phyloP scores from a whole-genome alignment of 371 early-diverging fungal species.

The Lichtheimia corymbifera region DNA sequence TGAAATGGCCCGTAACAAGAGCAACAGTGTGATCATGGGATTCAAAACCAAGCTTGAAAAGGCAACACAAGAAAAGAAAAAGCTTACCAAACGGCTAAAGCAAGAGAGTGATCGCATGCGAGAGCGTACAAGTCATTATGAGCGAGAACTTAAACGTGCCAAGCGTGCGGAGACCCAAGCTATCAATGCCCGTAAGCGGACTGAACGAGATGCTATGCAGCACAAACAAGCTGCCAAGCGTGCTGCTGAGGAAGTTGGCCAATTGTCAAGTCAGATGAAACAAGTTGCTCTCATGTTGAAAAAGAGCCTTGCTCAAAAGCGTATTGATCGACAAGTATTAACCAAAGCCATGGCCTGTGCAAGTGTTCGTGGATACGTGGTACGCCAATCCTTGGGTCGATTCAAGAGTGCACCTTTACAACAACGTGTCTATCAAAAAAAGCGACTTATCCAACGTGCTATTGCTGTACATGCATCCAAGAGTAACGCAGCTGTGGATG shows the following conservation, averaged over 20 bases:
- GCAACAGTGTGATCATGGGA: slow-evolving; percentile 44
- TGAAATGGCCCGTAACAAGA: slow-evolving; percentile 41
- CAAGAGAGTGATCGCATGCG: slow-evolving; percentile 66
- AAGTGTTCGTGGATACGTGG: slow-evolving; percentile 49
- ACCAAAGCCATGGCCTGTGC: slow-evolving; percentile 42
- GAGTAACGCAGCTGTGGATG: not conserved
- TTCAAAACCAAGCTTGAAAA: slow-evolving; percentile 53
- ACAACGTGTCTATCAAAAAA: slow-evolving; percentile 31
- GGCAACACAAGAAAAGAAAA: slow-evolving; percentile 69
- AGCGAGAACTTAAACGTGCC: slow-evolving; percentile 68
- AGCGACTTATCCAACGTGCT: slow-evolving; percentile 23
- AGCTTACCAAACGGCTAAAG: slow-evolving; percentile 73
- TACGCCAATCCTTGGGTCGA: slow-evolving; percentile 14
- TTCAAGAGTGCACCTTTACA: slow-evolving; percentile 18
- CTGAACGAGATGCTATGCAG: slow-evolving; percentile 25
- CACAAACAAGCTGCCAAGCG: slow-evolving; percentile 32
- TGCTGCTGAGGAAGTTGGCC: slow-evolving; percentile 30
- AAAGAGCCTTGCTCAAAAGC: slow-evolving; percentile 22
- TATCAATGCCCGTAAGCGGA: slow-evolving; percentile 18
- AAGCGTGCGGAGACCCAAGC: slow-evolving; percentile 57
- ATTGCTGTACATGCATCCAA: slow-evolving; percentile 5
- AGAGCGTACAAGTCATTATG: slow-evolving; percentile 60
- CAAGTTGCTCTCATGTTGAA: slow-evolving; percentile 34
- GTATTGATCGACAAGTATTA: slow-evolving; percentile 40
- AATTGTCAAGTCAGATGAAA: slow-evolving; percentile 30